A percentile compares a stretch with the other conserved stretches of the same genome.
phyloP scores from a whole-genome alignment of 345 rosid species.

The Lepidium africanum region DNA sequence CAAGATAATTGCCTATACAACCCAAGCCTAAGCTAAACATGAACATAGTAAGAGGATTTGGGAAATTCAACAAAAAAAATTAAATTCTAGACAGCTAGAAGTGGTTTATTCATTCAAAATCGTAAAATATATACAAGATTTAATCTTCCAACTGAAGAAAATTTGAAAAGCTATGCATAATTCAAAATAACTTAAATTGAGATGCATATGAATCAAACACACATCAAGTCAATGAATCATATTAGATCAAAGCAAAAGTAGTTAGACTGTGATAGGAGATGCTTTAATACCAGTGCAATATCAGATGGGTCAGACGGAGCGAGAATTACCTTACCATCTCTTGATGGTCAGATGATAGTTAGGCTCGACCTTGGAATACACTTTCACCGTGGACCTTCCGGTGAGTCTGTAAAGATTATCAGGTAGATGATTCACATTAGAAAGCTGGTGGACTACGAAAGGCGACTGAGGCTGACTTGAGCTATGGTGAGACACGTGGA shows the following conservation, averaged over 20 bases:
- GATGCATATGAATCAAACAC: background rate
- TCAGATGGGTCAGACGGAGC: slow-evolving; percentile 51
- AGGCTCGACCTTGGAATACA: slow-evolving; percentile 59
- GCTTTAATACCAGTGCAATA: slow-evolving; percentile 38
- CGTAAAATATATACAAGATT: background rate
- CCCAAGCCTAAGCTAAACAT: background rate
- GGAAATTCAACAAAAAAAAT: background rate
- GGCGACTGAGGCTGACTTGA: slow-evolving; percentile 32
- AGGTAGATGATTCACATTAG: slow-evolving; percentile 23
- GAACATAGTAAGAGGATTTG: background rate
- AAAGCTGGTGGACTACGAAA: slow-evolving; percentile 28
- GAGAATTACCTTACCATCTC: slow-evolving; percentile 54
- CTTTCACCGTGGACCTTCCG: slow-evolving; percentile 41
- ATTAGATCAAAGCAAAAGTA: background rate
- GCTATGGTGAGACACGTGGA: slow-evolving; percentile 30
- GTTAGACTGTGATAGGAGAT: background rate
- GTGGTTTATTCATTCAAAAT: background rate
- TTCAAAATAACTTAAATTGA: background rate
- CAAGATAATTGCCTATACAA: background rate
- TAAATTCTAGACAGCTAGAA: no score
- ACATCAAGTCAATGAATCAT: background rate
- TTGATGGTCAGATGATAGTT: slow-evolving; percentile 46
- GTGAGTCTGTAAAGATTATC: slow-evolving; percentile 34
- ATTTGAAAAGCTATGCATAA: background rate
- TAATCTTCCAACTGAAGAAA: background rate